These are phyloP conservation scores for Colletotrichum higginsianum DNA, from an alignment of 2,329 filamentous ascomycete genomes.

Conservation along the genomic window DNA sequence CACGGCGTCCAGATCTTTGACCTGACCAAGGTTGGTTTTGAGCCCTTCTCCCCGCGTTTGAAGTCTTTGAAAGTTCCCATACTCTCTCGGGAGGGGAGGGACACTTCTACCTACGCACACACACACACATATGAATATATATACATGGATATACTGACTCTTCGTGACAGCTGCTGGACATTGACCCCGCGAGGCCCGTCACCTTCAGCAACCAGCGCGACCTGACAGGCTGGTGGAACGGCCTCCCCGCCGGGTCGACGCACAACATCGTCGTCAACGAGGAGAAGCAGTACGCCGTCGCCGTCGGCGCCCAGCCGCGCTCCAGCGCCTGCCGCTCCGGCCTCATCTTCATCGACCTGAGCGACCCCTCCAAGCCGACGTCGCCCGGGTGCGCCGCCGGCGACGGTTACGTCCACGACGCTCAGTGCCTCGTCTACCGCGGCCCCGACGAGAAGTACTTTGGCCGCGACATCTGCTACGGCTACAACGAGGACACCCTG, in stretches of 20 bases:
- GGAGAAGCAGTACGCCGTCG: slow-evolving; percentile 60
- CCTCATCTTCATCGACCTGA: slow-evolving; percentile 69
- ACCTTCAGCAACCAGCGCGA: slow-evolving; percentile 50
- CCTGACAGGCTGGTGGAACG: slow-evolving; percentile 52
- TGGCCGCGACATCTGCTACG: slow-evolving; percentile 66
- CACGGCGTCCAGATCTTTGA: slow-evolving; percentile 75
- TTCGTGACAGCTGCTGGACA: slow-evolving; percentile 55
- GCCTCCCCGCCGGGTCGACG: slow-evolving; percentile 51
- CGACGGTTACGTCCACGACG: slow-evolving; percentile 66
- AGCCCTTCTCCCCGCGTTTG: slow-evolving; percentile 29
- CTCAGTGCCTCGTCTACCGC: slow-evolving; percentile 66
- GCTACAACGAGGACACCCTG: slow-evolving; percentile 65
- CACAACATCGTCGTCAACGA: slow-evolving; percentile 66
- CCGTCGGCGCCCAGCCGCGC: slow-evolving; percentile 57
- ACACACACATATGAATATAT: no score
- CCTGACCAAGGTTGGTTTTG: slow-evolving; percentile 55
- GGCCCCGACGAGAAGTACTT: slow-evolving; percentile 62
- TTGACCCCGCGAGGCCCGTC: slow-evolving; percentile 58
- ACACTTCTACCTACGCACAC: no score
- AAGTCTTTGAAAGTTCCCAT: no score
- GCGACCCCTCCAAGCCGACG: slow-evolving; percentile 64
- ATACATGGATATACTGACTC: background rate
- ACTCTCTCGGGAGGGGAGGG: no score
- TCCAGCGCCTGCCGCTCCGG: slow-evolving; percentile 60
- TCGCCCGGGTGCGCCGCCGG: slow-evolving; percentile 61